A percentile compares a stretch with the other conserved stretches of the same genome.
phyloP scores from a whole-genome alignment of 2,329 filamentous ascomycete species.

The Incumbomyces lentus region DNA sequence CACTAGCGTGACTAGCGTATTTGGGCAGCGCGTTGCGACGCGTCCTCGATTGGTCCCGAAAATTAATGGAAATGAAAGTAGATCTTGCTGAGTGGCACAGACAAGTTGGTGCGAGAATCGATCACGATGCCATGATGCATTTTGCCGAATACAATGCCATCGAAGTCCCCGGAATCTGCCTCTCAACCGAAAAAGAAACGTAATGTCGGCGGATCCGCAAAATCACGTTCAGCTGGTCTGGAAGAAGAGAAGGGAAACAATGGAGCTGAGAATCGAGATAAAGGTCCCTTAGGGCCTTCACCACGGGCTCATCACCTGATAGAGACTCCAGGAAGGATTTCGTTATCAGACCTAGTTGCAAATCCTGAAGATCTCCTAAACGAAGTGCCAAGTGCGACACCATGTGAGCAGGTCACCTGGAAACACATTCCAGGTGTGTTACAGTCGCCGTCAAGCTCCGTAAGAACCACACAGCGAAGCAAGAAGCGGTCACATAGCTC shows the following conservation, averaged over 20 bases:
- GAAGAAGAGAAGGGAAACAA: slow-evolving; percentile 10
- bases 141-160: no score
- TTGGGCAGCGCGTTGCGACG: no score
- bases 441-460: slow-evolving; percentile 39
- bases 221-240: no score
- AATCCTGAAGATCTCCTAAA: slow-evolving; percentile 48
- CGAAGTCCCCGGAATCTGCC: no score
- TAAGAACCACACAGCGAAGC: slow-evolving; percentile 35
- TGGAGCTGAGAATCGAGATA: neutral
- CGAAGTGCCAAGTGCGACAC: slow-evolving; percentile 41
- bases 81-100: no score
- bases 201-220: no score
- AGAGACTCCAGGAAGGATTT: slow-evolving; percentile 49
- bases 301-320: slow-evolving; percentile 28
- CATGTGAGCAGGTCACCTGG: slow-evolving; percentile 53
- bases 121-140: no score
- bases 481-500: slow-evolving; percentile 65
- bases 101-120: no score
- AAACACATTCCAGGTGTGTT: slow-evolving; percentile 34
- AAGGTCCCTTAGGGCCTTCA: neutral
- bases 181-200: no score
- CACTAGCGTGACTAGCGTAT: no score
- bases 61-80: no score
- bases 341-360: slow-evolving; percentile 51
- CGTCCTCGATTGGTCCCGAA: no score